phyloP scores from a whole-genome alignment of 2,329 filamentous ascomycete genomes.

The Claviceps sp. region DNA sequence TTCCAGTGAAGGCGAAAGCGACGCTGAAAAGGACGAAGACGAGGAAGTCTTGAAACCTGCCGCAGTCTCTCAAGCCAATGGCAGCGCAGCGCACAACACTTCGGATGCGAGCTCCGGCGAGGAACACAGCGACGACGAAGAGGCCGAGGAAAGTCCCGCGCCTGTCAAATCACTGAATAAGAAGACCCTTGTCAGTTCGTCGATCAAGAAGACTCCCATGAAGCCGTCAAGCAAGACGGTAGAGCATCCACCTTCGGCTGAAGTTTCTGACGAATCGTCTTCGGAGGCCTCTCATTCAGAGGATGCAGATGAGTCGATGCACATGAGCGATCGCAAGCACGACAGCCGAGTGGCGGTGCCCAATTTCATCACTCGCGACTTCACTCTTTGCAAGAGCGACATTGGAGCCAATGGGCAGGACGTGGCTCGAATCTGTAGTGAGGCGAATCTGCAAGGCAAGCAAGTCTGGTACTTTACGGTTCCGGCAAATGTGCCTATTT shows the following conservation, averaged over 20 bases:
- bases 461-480: slow-evolving; percentile 73
- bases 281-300: slow-evolving; percentile 14
- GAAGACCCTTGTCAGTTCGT: background rate
- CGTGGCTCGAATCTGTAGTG: slow-evolving; percentile 41
- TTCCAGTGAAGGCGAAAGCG: slow-evolving; percentile 15
- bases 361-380: slow-evolving; percentile 36
- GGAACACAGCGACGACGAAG: slow-evolving; percentile 12
- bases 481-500: slow-evolving; percentile 55
- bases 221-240: background rate
- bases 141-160: slow-evolving; percentile 1
- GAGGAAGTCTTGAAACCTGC: slow-evolving; percentile 6
- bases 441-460: slow-evolving; percentile 50
- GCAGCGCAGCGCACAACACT: slow-evolving; percentile 6
- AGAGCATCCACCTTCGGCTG: background rate
- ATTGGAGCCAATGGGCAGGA: slow-evolving; percentile 27
- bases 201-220: too few species aligned
- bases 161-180: background rate
- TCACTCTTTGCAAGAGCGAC: slow-evolving; percentile 36
- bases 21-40: slow-evolving; percentile 4
- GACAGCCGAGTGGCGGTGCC: slow-evolving; percentile 25
- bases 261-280: slow-evolving; percentile 4
- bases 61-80: slow-evolving; percentile 10
- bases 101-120: slow-evolving; percentile 13
- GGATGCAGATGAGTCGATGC: slow-evolving; percentile 26
- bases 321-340: slow-evolving; percentile 20